phyloP scores from a whole-genome alignment of 805 yeast genomes.

The Metschnikowia arizonensis region DNA sequence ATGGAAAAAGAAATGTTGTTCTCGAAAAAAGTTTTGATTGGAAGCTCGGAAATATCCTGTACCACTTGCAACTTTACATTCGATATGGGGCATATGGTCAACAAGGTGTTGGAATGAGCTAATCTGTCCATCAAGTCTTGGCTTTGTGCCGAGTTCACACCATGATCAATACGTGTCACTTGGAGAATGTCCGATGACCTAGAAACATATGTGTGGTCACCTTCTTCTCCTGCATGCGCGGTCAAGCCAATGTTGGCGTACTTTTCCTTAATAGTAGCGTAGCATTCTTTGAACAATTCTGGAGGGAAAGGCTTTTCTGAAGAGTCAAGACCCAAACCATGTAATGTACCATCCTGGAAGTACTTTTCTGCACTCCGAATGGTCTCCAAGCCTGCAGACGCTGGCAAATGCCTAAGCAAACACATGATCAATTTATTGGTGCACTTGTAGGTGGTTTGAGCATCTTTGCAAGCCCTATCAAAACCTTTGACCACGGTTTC shows the following conservation, averaged over 20 bases:
- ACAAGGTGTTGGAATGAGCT: conserved; percentile 51
- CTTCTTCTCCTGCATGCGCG: conserved; percentile 91
- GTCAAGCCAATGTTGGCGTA: conserved; percentile 60
- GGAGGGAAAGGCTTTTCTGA: conserved; percentile 80
- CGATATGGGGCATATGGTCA: conserved; percentile 74
- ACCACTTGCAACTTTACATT: conserved; percentile 76
- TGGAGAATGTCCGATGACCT: conserved; percentile 49
- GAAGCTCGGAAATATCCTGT: conserved; percentile 60
- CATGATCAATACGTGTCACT: conserved; percentile 76
- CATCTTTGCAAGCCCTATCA: conserved; percentile 61
- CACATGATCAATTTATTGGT: conserved; percentile 77
- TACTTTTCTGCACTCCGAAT: conserved; percentile 50
- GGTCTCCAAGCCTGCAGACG: conserved; percentile 53
- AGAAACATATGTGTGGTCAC: conserved; percentile 64
- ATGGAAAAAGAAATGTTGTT: conserved; percentile 65
- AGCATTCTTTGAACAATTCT: conserved; percentile 60
- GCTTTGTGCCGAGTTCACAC: conserved; percentile 61
- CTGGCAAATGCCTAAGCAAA: conserved; percentile 69
- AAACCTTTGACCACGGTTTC: conserved; percentile 64
- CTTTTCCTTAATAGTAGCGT: conserved; percentile 41
- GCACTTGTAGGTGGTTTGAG: conserved; percentile 55
- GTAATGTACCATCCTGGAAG: conserved; percentile 54
- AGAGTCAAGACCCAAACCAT: conserved; percentile 80
- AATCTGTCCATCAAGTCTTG: conserved; percentile 52
- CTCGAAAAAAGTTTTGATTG: conserved; percentile 58